Base-by-base conservation (phyloP, 176 grass and related monocot species). In the Carex littledalei region DNA sequence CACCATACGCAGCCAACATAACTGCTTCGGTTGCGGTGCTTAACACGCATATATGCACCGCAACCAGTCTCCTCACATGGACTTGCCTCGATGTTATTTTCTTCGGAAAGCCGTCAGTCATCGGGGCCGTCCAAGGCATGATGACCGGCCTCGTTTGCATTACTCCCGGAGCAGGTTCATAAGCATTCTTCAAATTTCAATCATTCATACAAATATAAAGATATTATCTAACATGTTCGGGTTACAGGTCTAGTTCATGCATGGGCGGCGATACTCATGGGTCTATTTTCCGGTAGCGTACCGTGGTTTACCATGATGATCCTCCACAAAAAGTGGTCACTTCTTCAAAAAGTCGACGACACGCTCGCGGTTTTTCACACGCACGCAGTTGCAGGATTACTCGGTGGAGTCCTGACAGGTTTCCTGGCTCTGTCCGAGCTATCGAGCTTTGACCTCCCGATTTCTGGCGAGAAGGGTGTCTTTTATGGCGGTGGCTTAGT, bases 131-230 rank as follows among this genome's bases (percentile, higher is more conserved):
- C 8, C 94, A 97, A 84, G 94, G 94, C 77, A 97, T 97, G 94
- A 97, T 97, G 87, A 97, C 94, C 0, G 94, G 94, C 0, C 91
- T 97, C 69, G 94, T 97, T 83, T 97, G 94, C 87, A 97, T 97
- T 86, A 97, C 94, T 1, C 94, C 94, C 0, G 94, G 86, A 52
- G 94, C 94, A 90, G 94, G 94, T 96, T 18, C 29, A 53, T 15
- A 54, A 54, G 12, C 3, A 8, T 31, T 53, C 21, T 54, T 54
- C 21, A 53, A 76, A 14, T 8, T 26, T 14, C 1, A 76, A 54
- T 8, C 47, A 72, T 76, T 54, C 22, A 14, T 76, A 14, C 14
- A 62, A 8, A 20, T 16, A 22, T 32, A 24, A 53, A 59, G 13
- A 20, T 77, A 41, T 10, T 63, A n/a, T 55, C 13, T 16, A 11